Base-by-base conservation (phyloP, 1,284 basidiomycete species). In the Ceratobasidium sp. region DNA sequence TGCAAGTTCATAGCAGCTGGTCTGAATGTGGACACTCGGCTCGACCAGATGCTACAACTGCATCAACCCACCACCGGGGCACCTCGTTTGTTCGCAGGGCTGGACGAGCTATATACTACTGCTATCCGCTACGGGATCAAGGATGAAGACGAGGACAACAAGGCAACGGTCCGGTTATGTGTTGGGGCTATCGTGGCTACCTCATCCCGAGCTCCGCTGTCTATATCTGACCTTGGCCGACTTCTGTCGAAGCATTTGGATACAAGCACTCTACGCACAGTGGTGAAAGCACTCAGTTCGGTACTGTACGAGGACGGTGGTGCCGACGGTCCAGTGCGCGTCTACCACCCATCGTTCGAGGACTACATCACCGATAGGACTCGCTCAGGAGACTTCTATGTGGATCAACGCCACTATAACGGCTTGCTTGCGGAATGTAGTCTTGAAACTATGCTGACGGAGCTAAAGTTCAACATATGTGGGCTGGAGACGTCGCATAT, bases 271-370 rank as follows among this genome's bases (percentile, higher is more conserved):
- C 6, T 66, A 0, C 42, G 51, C 7, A 26, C 20, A 39, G 67
- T 51, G 0, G 67, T 69, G 18, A 60, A 33, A 20, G 26, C 49
- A 1, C 69, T 78, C 10, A 46, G 66, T 20, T 63, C 77, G 1
- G 63, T 78, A 10, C 33, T 78, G n/a, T 39, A 72, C 28, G 77
- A 64, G 26, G 33, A 70, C 13, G 60, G 51, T 20, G 23, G 44
- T 12, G 23, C 20, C 20, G 28, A 26, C 7, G 77, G 61, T 33
- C 28, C 63, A 7, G 39, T 78, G 13, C 70, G 77, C 0, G 23
- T 78, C 6, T 78, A 64, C n/a, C 77, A 78, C 39, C 70, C 70
- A 0, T 78, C 77, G 13, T 78, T 78, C 51, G 63, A 42, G 40
- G 63, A 66, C 20, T 66, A 23, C 23, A 49, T 66, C 5, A 42